Evolutionary conservation across 2,329 filamentous ascomycete species (phyloP).

Genomic region (Phaeosphaeria sp.): DNA sequence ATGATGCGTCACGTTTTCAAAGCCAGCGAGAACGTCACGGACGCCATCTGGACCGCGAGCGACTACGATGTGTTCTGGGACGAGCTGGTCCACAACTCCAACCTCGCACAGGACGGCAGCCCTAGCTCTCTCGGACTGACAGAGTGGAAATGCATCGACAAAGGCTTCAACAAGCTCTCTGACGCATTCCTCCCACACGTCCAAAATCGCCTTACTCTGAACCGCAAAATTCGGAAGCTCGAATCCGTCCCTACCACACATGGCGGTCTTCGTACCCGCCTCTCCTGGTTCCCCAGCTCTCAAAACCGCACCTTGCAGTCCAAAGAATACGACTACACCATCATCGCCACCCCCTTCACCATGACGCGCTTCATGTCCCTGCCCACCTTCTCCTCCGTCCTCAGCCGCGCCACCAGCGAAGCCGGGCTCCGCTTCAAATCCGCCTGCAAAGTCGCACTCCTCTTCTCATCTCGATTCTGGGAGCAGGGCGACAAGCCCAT

Average conservation of each 20-base stretch:
- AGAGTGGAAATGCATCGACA: background rate
- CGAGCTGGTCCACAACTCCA: conserved; percentile 4
- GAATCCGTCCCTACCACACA: background rate
- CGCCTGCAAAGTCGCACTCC: background rate
- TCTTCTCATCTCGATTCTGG: background rate
- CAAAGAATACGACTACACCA: conserved; percentile 5
- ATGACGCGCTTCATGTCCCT: conserved; percentile 8
- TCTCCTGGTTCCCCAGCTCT: background rate
- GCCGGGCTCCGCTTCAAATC: conserved; percentile 1
- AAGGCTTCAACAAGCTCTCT: background rate
- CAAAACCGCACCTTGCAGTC: background rate
- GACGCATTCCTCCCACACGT: background rate
- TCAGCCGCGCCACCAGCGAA: conserved; percentile 3
- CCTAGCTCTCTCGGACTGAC: background rate
- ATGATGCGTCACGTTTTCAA: background rate
- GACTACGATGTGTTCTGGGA: conserved; percentile 9
- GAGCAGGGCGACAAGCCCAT: background rate
- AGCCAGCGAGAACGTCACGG: background rate
- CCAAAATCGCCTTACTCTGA: background rate
- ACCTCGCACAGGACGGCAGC: conserved; percentile 3
- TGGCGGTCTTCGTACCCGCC: background rate
- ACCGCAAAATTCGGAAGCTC: background rate
- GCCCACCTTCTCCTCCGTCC: conserved; percentile 4
- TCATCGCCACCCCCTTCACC: conserved; percentile 4
- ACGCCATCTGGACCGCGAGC: conserved; percentile 3